Base-by-base conservation (phyloP, 345 rosid species). In the Gossypium anomalum region DNA sequence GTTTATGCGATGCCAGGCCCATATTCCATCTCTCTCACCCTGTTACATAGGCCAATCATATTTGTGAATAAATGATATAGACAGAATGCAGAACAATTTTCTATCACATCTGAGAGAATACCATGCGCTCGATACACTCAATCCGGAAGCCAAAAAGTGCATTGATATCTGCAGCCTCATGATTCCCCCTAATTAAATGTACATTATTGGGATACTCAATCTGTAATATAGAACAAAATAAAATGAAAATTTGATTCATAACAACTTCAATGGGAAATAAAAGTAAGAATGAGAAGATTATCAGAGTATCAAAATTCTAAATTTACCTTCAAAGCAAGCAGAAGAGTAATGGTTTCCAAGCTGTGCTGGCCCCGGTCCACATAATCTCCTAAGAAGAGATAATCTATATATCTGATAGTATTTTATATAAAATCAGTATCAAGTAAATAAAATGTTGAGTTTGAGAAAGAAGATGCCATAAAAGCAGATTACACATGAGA, bases 341-440 rank as follows among this genome's bases (percentile, higher is more conserved):
- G 62, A 58, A 58, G 62, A 11, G 7, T 58, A 58, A 58, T 58
- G 34, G 62, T 58, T 29, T 58, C 62, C 62, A 57, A 57, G 61
- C 61, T 57, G 61, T 57, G 61, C 14, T 57, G 29, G 80, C 59
- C 61, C 15, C 61, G 61, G 29, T 57, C 61, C 29, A 57, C 61
- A 58, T 58, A 58, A 58, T 58, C 62, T 58, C 62, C 62, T 58
- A 58, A 22, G 62, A 58, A 58, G 62, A 58, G 34, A 58, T 58
- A 58, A 58, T 58, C 62, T 11, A 58, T 58, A 57, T 57, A 57
- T 57, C 61, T 57, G 61, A 22, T 22, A 57, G 29, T 57, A 57
- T n/a, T 55, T 67, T 51, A 76, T 38, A 78, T 23, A 75, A 72
- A 56, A 80, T 79, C 61, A 76, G 77, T 58, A 77, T 51, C 73